phyloP scores from a whole-genome alignment of 805 yeast species.

The Schizosaccharomyces pombe region ASM294v3 CU329670.1:368501-369000 shows the following conservation, averaged over 20 bases:
- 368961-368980: slow-evolving; percentile 23
- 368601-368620: background rate
- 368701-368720: slow-evolving; percentile 23
- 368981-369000: slow-evolving; percentile 96
- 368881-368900: slow-evolving; percentile 90
- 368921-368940: slow-evolving; percentile 39
- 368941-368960: slow-evolving; percentile 34
- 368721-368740: slow-evolving; percentile 84
- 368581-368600: background rate
- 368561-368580: too few relatives aligned
- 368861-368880: slow-evolving; percentile 76
- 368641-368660: background rate
- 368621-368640: background rate
- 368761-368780: slow-evolving; percentile 28
- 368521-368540: too few relatives aligned
- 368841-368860: slow-evolving; percentile 49
- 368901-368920: slow-evolving; percentile 41
- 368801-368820: slow-evolving; percentile 59
- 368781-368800: slow-evolving; percentile 40
- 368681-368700: slow-evolving; percentile 6
- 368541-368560: too few relatives aligned
- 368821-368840: slow-evolving; percentile 32
- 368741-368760: slow-evolving; percentile 75
- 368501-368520: too few relatives aligned
- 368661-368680: slow-evolving; percentile 9